Conservation (phyloP, 2,329 filamentous ascomycete species). For the Nothophaeocryptopus gaeumannii region DNA sequence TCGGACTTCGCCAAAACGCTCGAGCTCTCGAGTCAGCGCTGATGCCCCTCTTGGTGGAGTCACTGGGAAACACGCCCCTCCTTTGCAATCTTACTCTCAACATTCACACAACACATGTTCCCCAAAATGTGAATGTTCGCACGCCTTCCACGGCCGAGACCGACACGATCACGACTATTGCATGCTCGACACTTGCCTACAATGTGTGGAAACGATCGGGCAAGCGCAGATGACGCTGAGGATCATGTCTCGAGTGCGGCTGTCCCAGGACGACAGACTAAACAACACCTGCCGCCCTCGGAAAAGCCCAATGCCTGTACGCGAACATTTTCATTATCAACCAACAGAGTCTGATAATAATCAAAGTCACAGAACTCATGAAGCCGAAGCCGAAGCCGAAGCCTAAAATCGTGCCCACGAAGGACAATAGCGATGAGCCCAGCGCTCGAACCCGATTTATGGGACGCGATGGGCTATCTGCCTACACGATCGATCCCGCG, state of each 20-base stretch:
- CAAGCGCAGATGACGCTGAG: slow-evolving; percentile 22
- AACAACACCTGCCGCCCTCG: slow-evolving; percentile 6
- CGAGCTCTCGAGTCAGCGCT: too few relatives aligned
- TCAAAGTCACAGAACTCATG: slow-evolving; percentile 49
- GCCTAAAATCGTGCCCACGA: slow-evolving; percentile 30
- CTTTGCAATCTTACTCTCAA: too few relatives aligned
- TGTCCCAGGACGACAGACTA: slow-evolving; percentile 14
- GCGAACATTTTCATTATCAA: slow-evolving; percentile 4
- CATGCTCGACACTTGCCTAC: neutral
- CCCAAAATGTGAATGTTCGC: too few relatives aligned
- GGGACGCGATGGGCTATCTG: slow-evolving; percentile 60
- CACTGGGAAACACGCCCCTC: too few relatives aligned
- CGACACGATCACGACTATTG: neutral
- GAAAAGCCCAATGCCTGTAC: slow-evolving; percentile 39
- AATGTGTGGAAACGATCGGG: slow-evolving; percentile 13
- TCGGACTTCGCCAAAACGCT: too few relatives aligned
- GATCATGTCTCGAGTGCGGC: slow-evolving; percentile 21
- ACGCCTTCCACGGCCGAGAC: too few relatives aligned
- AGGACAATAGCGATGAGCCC: slow-evolving; percentile 26
- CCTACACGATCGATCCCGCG: slow-evolving; percentile 64
- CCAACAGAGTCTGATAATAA: slow-evolving; percentile 24
- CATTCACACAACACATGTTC: too few relatives aligned
- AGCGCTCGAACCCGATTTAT: slow-evolving; percentile 39
- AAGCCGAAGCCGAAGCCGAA: slow-evolving; percentile 39
- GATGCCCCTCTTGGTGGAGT: too few relatives aligned